Base-by-base conservation (phyloP, 2,329 filamentous ascomycete species). In the Penicillium freii region DNA sequence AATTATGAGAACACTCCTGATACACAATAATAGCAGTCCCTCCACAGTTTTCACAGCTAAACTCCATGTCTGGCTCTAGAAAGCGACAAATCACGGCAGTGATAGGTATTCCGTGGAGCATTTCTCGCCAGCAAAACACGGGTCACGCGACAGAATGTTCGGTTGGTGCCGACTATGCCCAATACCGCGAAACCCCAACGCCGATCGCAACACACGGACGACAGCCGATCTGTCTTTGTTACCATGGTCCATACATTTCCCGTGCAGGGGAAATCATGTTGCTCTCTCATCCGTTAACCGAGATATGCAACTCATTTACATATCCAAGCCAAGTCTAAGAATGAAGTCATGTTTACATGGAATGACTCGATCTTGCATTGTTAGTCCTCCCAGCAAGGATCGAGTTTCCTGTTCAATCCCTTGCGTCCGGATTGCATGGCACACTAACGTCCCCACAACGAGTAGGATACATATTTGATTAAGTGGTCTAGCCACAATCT, bases 371-470 rank as follows among this genome's bases (percentile, higher is more conserved):
- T 47, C 29, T 36, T 42, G 49, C 54, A 57, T 57, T 46, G 13
- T 43, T 23, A 31, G 19, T 43, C 21, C 40, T 9, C 39, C 53
- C 9, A 42, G 42, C 54, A 53, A 53, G 54, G 49, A 38, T 46
- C 40, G 48, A 17, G 54, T 34, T 50, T 42, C 25, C 39, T 19
- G 25, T 34, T 40, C 27, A 47, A 53, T 56, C 54, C 54, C 54
- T 57, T 57, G 42, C 54, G 11, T 57, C 49, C 25, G n/a, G 19
- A 31, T 52, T 39, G 33, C 48, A 56, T 56, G 54, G 54, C 46
- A 50, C 46, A 42, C 40, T 10, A 17, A n/a, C n/a, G 33, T 27
- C 48, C 17, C 27, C 51, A 31, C 40, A 4, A 29, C 19, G 36
- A 29, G 42, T n/a, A 19, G 27, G 29, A 39, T 46, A n/a, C 17